Conservation (phyloP, 179 eudicot genomes). For the Spinacia oleracea region DNA sequence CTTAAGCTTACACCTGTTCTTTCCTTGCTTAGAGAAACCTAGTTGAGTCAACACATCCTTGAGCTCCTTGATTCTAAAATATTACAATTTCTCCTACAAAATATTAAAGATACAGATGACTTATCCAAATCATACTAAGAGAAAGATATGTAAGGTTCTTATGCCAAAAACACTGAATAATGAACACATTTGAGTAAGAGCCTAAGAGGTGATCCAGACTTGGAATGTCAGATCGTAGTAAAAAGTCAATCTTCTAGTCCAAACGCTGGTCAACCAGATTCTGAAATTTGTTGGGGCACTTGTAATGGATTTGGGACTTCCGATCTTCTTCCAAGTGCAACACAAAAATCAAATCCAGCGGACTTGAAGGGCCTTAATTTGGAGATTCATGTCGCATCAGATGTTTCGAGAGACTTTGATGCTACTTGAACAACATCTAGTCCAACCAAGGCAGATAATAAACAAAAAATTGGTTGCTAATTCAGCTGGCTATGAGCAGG, state of each 20-base stretch:
- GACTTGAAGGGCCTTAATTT: slow-evolving; percentile 9
- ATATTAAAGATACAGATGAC: too few species aligned
- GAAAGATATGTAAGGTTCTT: too few species aligned
- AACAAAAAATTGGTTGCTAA: slow-evolving; percentile 16
- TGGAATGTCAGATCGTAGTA: slow-evolving; percentile 20
- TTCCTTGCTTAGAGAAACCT: too few species aligned
- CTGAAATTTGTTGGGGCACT: slow-evolving; percentile 13
- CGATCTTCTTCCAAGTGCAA: slow-evolving; percentile 29
- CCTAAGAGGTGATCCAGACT: slow-evolving; percentile 31
- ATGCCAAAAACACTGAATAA: too few species aligned
- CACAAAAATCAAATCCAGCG: slow-evolving; percentile 29
- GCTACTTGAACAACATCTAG: slow-evolving; percentile 16
- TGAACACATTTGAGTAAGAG: too few species aligned
- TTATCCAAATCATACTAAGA: too few species aligned
- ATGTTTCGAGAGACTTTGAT: slow-evolving; percentile 19
- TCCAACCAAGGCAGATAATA: slow-evolving; percentile 12
- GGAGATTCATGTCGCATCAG: slow-evolving; percentile 23
- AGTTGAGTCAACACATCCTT: too few species aligned
- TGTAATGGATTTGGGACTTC: slow-evolving; percentile 20
- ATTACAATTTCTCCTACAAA: too few species aligned
- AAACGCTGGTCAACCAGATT: slow-evolving; percentile 16
- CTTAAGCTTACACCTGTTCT: too few species aligned
- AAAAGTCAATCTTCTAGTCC: slow-evolving; percentile 25
- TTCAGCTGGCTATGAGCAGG: slow-evolving; percentile 19
- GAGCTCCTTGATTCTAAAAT: too few species aligned